A percentile compares a stretch with the other conserved stretches of the same genome.
phyloP scores from a whole-genome alignment of 2,329 filamentous ascomycete species.

The Alternaria tenuissima region DNA sequence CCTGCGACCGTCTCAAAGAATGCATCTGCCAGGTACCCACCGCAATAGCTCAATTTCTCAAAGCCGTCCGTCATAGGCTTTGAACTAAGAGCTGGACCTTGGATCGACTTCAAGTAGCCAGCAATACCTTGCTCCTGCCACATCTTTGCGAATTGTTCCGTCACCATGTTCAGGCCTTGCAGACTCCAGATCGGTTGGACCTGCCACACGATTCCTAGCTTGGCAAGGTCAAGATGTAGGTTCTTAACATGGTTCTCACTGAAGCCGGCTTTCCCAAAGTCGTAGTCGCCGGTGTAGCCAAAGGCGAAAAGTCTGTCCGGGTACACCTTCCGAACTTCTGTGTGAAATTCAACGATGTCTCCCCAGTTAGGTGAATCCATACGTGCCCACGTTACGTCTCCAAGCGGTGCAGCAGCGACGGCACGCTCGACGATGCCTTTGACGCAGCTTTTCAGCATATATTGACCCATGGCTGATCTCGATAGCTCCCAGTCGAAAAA shows the following conservation, averaged over 20 bases:
- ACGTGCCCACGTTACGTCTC: conserved; percentile 51
- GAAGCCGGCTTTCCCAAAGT: conserved; percentile 49
- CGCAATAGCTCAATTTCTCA: conserved; percentile 49
- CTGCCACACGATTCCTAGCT: conserved; percentile 53
- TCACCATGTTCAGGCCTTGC: conserved; percentile 47
- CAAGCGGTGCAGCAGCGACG: conserved; percentile 48
- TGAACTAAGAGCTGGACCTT: conserved; percentile 34
- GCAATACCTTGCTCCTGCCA: conserved; percentile 50
- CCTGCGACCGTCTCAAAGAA: conserved; percentile 50
- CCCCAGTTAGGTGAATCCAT: conserved; percentile 49
- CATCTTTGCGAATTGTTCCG: conserved; percentile 46
- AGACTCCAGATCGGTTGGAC: conserved; percentile 54
- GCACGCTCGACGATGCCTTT: conserved; percentile 47
- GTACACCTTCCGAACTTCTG: conserved; percentile 44
- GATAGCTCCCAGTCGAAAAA: conserved; percentile 50
- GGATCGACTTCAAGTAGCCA: conserved; percentile 43
- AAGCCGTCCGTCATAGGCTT: conserved; percentile 47
- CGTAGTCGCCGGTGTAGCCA: conserved; percentile 51
- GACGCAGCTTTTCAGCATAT: conserved; percentile 45
- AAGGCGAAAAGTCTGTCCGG: conserved; percentile 52
- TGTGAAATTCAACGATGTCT: conserved; percentile 52
- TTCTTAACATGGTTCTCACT: conserved; percentile 41
- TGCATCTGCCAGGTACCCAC: conserved; percentile 50
- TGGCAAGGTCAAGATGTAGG: conserved; percentile 47
- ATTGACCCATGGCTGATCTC: conserved; percentile 47